Base-by-base conservation (phyloP, 2,329 filamentous ascomycete species). In the Calonectria pseudoreteaudii region DNA sequence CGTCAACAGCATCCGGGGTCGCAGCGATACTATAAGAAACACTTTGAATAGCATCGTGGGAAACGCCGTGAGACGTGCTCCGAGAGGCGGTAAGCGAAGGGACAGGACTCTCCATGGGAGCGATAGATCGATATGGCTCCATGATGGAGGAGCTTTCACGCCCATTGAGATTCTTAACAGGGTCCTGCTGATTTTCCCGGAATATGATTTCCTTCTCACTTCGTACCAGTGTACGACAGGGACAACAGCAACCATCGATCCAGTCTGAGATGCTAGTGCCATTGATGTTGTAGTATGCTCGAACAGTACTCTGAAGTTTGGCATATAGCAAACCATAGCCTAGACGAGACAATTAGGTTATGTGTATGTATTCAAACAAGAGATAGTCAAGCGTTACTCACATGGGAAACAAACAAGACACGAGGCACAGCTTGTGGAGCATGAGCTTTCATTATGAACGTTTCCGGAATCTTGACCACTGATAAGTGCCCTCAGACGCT, bases 131-230 rank as follows among this genome's bases (percentile, higher is more conserved):
- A 62, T 83, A 83, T 34, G 72, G 77, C 16, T 71, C 77, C 20
- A 41, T 34, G 20, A 71, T 49, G 14, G 65, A 38, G 10, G 68
- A 71, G 50, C 62, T 53, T 8, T 52, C 38, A 8, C 53, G 69
- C n/a, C 53, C 68, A 18, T 74, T 75, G 30, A 67, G 50, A 16
- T 62, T 72, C 10, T 71, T 73, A 52, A 74, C 68, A 7, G 30
- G 68, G 11, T 49, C 68, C 41, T 74, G 69, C 20, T 74, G 68
- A 47, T 65, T 77, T 60, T 84, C 79, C 34, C 84, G 82, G 28
- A 80, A 34, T 0, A 80, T 64, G 36, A 85, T 84, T 70, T 86
- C 84, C 14, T 81, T 74, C 47, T 86, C 82, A 36, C 77, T 80
- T 4, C 80, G 77, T 6, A 79, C 70, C 30, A 85, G 74, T 18